phyloP scores from a whole-genome alignment of 345 rosid genomes.

The Sonneratia alba region DNA sequence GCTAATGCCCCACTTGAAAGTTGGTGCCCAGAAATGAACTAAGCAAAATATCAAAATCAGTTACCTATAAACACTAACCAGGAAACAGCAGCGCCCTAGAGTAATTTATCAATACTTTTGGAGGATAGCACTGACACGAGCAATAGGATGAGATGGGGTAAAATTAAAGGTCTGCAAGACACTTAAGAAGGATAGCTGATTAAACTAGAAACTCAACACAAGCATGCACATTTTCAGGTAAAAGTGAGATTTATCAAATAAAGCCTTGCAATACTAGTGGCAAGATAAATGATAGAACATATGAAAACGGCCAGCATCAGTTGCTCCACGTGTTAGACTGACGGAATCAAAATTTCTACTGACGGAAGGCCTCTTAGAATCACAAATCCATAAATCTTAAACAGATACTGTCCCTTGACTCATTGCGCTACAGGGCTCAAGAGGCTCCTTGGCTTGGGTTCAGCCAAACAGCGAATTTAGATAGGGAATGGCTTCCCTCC shows the following conservation, averaged over 20 bases:
- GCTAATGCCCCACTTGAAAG: conserved; percentile 93
- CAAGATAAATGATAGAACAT: background rate
- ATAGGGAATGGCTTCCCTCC: background rate
- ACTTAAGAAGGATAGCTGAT: background rate
- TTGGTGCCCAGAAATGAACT: conserved; percentile 98
- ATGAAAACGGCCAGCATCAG: background rate
- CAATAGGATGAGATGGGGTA: background rate
- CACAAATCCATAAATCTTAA: background rate
- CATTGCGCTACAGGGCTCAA: background rate
- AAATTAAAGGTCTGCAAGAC: background rate
- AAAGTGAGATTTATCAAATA: background rate
- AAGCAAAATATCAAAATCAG: conserved; percentile 6
- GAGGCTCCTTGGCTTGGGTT: background rate
- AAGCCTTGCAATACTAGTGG: background rate
- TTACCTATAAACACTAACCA: background rate
- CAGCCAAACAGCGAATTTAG: background rate
- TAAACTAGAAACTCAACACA: background rate
- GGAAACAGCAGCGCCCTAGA: background rate
- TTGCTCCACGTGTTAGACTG: background rate
- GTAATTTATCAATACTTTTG: background rate
- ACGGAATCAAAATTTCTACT: background rate
- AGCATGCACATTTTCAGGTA: background rate
- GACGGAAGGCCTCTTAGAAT: background rate
- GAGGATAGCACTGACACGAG: background rate
- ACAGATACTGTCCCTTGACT: background rate